Evolutionary conservation across 1,284 basidiomycete species (phyloP), one percentile per base, ranked within the genome.

Genomic region (Cutaneotrichosporon sp.): DNA sequence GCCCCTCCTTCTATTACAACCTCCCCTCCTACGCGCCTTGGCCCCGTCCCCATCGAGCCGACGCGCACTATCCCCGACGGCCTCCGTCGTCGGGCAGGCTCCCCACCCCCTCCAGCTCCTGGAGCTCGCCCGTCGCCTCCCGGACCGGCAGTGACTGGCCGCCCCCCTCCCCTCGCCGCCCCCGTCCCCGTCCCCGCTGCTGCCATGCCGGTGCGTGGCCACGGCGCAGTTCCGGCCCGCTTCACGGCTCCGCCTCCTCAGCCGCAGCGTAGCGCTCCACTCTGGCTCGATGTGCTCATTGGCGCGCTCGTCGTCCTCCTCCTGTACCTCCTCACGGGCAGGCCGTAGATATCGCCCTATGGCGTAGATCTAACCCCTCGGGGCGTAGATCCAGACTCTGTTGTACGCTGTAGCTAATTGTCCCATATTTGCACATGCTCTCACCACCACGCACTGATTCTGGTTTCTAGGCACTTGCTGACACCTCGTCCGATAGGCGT

Each of bases 291-390:
- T 52, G 52, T 54, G 4, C 51, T 67, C 45, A 65, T 69, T 9
- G 64, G 51, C 29, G 9, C 43, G 4, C 50, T 65, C 8, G 31
- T 62, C 51, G 76, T 86, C 85, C n/a, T 69, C 57, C 45, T 64
- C 56, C 4, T 65, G 49, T 52, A 50, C 55, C 50, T 64, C 7
- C 50, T 67, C 55, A 46, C 53, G 16, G 53, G n/a, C 7, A 54
- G 14, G 36, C 16, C 25, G 18, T 42, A 42, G 38, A 27, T 52
- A n/a, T n/a, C n/a, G n/a, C n/a, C n/a, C n/a, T n/a, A n/a, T n/a
- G n/a, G n/a, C n/a, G n/a, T n/a, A n/a, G n/a, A n/a, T n/a, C n/a
- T n/a, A n/a, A n/a, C n/a, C n/a, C n/a, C n/a, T n/a, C n/a, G n/a
- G n/a, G 36, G 24, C 25, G 18, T 42, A 42, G 38, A 27, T 52